These are phyloP conservation scores for Orbilia javanica DNA, from an alignment of 2,329 filamentous ascomycete species.

Conservation along the genomic window DNA sequence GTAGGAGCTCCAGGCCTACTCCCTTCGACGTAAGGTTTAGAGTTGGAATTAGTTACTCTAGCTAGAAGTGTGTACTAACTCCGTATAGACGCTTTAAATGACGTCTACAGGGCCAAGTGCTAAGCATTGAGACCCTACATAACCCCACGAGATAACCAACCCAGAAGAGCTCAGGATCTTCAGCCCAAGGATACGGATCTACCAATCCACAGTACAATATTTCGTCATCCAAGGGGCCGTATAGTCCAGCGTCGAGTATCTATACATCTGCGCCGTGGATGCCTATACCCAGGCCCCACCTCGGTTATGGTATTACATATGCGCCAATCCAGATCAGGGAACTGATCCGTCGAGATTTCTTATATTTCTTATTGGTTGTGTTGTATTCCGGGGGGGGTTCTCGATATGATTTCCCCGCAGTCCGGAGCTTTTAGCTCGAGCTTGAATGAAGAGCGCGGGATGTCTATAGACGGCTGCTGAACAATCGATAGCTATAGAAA, in stretches of 20 bases:
- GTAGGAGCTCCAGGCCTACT: not conserved
- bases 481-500: not conserved
- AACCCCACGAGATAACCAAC: slow-evolving; percentile 9
- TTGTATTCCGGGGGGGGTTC: slow-evolving; percentile 12
- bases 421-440: slow-evolving; percentile 21
- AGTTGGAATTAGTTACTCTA: not conserved
- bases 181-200: slow-evolving; percentile 44
- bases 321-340: slow-evolving; percentile 39
- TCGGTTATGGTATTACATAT: slow-evolving; percentile 24
- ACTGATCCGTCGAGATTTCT: slow-evolving; percentile 36
- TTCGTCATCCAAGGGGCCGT: slow-evolving; percentile 48
- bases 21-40: not conserved
- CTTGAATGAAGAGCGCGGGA: slow-evolving; percentile 17
- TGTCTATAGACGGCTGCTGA: not conserved
- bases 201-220: slow-evolving; percentile 38
- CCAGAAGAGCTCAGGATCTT: slow-evolving; percentile 16
- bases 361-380: slow-evolving; percentile 19
- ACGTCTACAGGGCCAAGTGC: not conserved
- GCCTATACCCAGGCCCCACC: slow-evolving; percentile 42
- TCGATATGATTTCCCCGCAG: slow-evolving; percentile 32
- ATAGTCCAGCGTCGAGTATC: slow-evolving; percentile 29
- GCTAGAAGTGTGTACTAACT: not conserved
- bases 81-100: too few relatives aligned
- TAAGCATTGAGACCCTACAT: not conserved
- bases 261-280: slow-evolving; percentile 21